phyloP scores from a whole-genome alignment of 495 filamentous ascomycete genomes.

The Penicillium chermesinum region DNA sequence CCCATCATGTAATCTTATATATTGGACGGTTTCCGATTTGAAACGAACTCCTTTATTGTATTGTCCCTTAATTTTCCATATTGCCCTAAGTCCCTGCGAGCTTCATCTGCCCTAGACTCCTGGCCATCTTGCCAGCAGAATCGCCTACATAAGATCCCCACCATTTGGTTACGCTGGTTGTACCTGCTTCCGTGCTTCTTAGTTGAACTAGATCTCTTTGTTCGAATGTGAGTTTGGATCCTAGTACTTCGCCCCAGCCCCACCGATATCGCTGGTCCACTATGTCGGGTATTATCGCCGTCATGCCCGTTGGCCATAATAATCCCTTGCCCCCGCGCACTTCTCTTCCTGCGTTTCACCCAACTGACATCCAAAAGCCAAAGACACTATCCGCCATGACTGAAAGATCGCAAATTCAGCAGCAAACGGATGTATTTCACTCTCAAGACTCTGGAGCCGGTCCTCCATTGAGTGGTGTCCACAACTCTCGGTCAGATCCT shows the following conservation, averaged over 20 bases:
- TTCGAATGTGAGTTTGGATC: slow-evolving; percentile 9
- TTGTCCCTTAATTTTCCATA: too few species aligned
- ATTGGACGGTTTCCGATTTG: slow-evolving; percentile 14
- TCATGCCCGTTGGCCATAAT: too few species aligned
- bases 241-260: neutral
- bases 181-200: neutral
- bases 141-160: neutral
- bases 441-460: slow-evolving; percentile 14
- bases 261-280: neutral
- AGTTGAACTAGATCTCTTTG: slow-evolving; percentile 2
- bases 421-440: slow-evolving; percentile 20
- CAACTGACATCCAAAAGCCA: too few species aligned
- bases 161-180: slow-evolving; percentile 8
- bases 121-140: too few species aligned
- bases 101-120: slow-evolving; percentile 11
- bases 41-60: too few species aligned
- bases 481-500: slow-evolving; percentile 23
- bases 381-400: slow-evolving; percentile 21
- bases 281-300: neutral
- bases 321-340: too few species aligned
- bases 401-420: slow-evolving; percentile 18
- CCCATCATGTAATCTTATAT: slow-evolving; percentile 8
- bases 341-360: too few species aligned
- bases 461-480: slow-evolving; percentile 15
- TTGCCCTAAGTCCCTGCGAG: slow-evolving; percentile 18